Base-by-base conservation (phyloP, 2,329 filamentous ascomycete genomes). In the Exophiala phaeomuriformis region DNA sequence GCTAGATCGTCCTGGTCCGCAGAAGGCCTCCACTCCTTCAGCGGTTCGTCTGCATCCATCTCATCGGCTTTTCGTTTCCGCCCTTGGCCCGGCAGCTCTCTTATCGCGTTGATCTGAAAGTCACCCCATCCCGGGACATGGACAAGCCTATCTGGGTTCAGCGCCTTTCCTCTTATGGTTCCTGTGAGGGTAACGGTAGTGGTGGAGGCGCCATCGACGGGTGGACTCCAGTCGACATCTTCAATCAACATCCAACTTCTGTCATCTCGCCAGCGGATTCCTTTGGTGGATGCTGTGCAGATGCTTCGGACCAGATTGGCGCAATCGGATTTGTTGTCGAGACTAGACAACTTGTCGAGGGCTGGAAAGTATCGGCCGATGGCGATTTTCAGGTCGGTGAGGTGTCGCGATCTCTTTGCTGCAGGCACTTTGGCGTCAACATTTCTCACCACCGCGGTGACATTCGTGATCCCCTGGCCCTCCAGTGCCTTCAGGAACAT, bases 161-260 rank as follows among this genome's bases (percentile, higher is more conserved):
- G 69, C 5, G 86, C 85, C 66, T 83, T 88, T 33, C 93, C 93
- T 65, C 93, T 80, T 30, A 97, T 83, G 2, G 93, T 81, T 61
- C 93, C 93, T 0, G 88, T 94, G 40, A 98, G 67, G 5, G 90
- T 74, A 5, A 88, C 86, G 40, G 83, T 74, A n/a, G 74, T 72
- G 30, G 68, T 66, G 5, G 65, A 61, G 33, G 67, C 65, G 27
- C 67, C 63, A 43, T 77, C 75, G 7, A 77, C 77, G 3, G 72
- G 75, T 30, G 80, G 76, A 7, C 81, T 78, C 78, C 90, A 95
- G 62, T 80, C 73, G 49, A 95, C 76, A 30, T 90, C 80, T 61
- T 98, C 93, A 3, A 91, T 82, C 53, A 95, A 74, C 85, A 98
- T 88, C 88, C 93, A 98, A 64, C 90, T 95, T 62, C 93, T 81